Evolutionary conservation across 2,329 filamentous ascomycete species (phyloP).

Genomic region (Colletotrichum costaricense): DNA sequence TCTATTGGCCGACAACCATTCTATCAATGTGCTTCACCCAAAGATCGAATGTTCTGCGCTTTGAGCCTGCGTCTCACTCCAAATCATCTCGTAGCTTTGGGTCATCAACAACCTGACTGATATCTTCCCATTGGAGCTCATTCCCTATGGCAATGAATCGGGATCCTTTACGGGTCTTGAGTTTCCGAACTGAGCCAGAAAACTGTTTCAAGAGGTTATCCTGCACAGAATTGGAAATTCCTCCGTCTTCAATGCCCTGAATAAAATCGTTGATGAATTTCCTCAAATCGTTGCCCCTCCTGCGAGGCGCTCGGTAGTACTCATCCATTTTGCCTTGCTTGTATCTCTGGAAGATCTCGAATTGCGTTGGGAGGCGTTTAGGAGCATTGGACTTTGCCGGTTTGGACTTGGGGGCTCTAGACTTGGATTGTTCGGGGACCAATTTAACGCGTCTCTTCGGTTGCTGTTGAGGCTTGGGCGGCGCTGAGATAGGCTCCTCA

Average conservation of each 20-base stretch:
- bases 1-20: neutral
- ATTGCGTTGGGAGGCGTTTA: neutral
- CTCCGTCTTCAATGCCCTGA: neutral
- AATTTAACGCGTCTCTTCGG: neutral
- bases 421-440: neutral
- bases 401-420: neutral
- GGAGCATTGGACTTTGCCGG: neutral
- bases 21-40: neutral
- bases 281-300: neutral
- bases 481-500: neutral
- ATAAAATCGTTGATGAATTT: slow-evolving; percentile 1
- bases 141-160: neutral
- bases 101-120: neutral
- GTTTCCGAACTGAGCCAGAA: neutral
- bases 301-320: neutral
- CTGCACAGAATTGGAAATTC: neutral
- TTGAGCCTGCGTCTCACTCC: neutral
- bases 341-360: neutral
- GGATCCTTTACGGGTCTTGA: neutral
- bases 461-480: neutral
- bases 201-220: neutral
- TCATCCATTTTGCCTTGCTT: neutral
- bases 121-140: neutral
- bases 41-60: neutral
- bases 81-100: neutral